phyloP scores from a whole-genome alignment of 768 basidiomycete species.

The Suillus hirtellus region DNA sequence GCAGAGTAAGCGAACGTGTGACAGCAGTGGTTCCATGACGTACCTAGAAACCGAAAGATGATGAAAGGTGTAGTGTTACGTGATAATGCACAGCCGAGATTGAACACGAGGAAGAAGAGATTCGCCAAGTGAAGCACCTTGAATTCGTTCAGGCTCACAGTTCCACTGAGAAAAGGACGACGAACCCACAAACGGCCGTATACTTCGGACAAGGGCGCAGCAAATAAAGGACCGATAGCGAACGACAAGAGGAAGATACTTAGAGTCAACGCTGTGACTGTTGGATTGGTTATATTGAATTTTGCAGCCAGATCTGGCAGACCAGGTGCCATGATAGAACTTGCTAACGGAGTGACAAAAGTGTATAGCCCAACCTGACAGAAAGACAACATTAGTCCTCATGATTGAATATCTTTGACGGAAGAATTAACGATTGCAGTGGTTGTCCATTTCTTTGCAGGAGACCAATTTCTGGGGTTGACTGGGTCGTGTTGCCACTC shows the following conservation, averaged over 20 bases:
- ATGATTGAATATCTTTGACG: not conserved
- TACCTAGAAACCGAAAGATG: conserved; percentile 68
- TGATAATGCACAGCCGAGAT: not conserved
- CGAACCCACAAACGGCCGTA: conserved; percentile 26
- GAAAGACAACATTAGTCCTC: not conserved
- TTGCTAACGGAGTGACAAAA: not conserved
- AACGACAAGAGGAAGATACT: not conserved
- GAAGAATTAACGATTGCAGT: not conserved
- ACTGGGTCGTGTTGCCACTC: not conserved
- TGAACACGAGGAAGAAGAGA: not conserved
- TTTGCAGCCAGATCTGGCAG: not conserved
- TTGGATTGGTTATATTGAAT: not conserved
- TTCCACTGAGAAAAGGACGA: not conserved
- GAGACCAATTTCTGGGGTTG: not conserved
- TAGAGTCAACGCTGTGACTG: not conserved
- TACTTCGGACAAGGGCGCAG: not conserved
- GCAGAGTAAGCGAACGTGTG: not conserved
- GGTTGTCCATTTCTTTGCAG: not conserved
- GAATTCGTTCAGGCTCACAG: not conserved
- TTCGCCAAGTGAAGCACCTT: not conserved
- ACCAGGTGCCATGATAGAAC: not conserved
- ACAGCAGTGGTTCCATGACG: conserved; percentile 21
- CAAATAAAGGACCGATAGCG: not conserved
- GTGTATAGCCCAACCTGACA: not conserved
- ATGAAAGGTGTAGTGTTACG: conserved; percentile 43